Percentiles rank a stretch among this genome's conserved stretches.
Evolutionary conservation across 208 protist species (phyloP).

Genomic region (Trypanosoma caninum): DNA sequence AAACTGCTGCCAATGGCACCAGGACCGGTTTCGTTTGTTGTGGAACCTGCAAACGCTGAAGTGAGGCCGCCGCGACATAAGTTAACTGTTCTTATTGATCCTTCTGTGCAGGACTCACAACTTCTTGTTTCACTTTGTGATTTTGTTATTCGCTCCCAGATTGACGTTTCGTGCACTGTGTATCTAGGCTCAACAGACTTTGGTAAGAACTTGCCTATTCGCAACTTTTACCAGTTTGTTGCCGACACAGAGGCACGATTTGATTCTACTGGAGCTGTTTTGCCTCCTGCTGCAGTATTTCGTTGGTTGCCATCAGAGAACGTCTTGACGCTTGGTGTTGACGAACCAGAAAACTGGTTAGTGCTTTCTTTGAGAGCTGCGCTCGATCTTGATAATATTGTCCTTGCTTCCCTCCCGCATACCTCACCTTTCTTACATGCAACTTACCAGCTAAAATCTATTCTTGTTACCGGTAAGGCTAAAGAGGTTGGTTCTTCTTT

Average conservation of each 20-base stretch:
- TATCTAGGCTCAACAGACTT: conserved; percentile 63
- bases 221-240: conserved; percentile 92
- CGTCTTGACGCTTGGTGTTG: conserved; percentile 80
- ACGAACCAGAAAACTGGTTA: conserved; percentile 89
- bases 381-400: conserved; percentile 96
- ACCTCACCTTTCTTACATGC: conserved; percentile 46
- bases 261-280: conserved; percentile 54
- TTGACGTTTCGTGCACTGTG: conserved; percentile 57
- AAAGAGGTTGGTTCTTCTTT: conserved; percentile 10
- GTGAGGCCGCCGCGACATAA: conserved; percentile 21
- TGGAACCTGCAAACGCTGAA: neutral
- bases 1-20: neutral
- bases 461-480: conserved; percentile 87
- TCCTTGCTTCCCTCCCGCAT: conserved; percentile 63
- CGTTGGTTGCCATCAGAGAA: conserved; percentile 39
- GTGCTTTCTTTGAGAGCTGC: conserved; percentile 69
- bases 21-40: neutral
- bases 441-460: conserved; percentile 83
- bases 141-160: conserved; percentile 35
- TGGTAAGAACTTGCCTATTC: conserved; percentile 78
- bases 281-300: conserved; percentile 54
- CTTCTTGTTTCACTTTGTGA: conserved; percentile 77
- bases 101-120: conserved; percentile 82
- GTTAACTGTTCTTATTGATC: conserved; percentile 86
- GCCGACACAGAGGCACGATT: conserved; percentile 58